Evolutionary conservation across 1,284 basidiomycete species (phyloP).

Genomic region (Leccinum variabile): DNA sequence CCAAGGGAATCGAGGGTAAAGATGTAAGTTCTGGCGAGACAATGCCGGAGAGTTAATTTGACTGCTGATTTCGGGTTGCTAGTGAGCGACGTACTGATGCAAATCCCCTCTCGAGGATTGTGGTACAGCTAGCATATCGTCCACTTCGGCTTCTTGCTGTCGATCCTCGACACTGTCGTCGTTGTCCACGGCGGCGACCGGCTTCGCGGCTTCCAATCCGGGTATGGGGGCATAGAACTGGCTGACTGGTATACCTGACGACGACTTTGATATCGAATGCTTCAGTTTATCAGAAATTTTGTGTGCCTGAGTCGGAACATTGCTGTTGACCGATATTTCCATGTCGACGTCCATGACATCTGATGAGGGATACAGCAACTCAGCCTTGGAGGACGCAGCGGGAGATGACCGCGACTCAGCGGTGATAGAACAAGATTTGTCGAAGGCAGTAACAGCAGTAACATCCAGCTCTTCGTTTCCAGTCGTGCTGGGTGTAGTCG

Average conservation of each 20-base stretch:
- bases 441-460: constrained; percentile 19
- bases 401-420: constrained; percentile 14
- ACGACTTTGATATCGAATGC: constrained; percentile 6
- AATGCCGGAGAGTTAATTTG: background rate
- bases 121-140: constrained; percentile 30
- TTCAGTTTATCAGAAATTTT: background rate
- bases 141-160: constrained; percentile 34
- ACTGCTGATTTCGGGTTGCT: background rate
- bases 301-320: background rate
- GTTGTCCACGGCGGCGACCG: constrained; percentile 16
- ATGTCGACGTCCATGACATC: constrained; percentile 34
- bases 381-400: constrained; percentile 7
- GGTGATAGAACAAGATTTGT: constrained; percentile 27
- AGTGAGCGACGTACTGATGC: constrained; percentile 21
- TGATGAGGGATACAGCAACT: constrained; percentile 15
- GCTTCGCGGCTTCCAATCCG: constrained; percentile 18
- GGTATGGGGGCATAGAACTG: constrained; percentile 37
- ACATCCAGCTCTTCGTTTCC: constrained; percentile 25
- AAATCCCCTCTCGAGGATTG: constrained; percentile 17
- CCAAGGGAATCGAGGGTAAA: constrained; percentile 90
- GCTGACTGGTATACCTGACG: constrained; percentile 18
- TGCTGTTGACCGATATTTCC: background rate
- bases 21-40: constrained; percentile 62
- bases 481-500: constrained; percentile 20
- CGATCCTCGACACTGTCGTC: constrained; percentile 34